Base-by-base conservation (phyloP, 2,329 filamentous ascomycete species). In the Colletotrichum sp. region DNA sequence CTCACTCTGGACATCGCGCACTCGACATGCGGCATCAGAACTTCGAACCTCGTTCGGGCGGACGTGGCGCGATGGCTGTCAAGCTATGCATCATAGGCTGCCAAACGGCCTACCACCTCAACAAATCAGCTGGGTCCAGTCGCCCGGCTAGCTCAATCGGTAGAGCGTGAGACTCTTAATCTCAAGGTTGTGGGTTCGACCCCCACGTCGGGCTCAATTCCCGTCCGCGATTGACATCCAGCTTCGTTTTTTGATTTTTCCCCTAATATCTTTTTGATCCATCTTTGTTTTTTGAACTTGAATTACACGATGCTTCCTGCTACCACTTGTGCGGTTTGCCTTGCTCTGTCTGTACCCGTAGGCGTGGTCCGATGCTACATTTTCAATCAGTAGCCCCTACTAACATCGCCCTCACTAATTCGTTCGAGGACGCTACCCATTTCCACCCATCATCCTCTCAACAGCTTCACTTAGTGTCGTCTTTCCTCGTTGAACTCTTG, bases 81-180 rank as follows among this genome's bases (percentile, higher is more conserved):
- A 12, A 13, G 6, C n/a, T 13, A 5, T 7, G 6, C 44, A 3
- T 9, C 2, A 63, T 63, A 24, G 6, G 2, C 2, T n/a, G 30
- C 9, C 28, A 13, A 21, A 34, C 3, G n/a, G 30, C 2, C 16
- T 0, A 0, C 2, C 2, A 6, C 0, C 0, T 3, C 59, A 63
- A 24, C 30, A 36, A 4, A 4, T 2, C 12, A 63, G 59, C 59
- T 63, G 59, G 59, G 59, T 63, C 59, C 59, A 36, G 30, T 63
- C 30, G 59, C 59, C 59, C 59, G 59, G 89, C 88, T 92, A 92
- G 90, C 90, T 92, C 90, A 92, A 92, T 92, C 90, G 90, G 90
- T 93, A 93, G 92, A 93, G 91, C 91, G 91, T 93, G 89, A 92
- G 92, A 93, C 92, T 93, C 92, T 91, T 90, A 90, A 77, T 77